Evolutionary conservation across 1,284 basidiomycete species (phyloP).

Genomic region (Taiwanofungus camphoratus): DNA sequence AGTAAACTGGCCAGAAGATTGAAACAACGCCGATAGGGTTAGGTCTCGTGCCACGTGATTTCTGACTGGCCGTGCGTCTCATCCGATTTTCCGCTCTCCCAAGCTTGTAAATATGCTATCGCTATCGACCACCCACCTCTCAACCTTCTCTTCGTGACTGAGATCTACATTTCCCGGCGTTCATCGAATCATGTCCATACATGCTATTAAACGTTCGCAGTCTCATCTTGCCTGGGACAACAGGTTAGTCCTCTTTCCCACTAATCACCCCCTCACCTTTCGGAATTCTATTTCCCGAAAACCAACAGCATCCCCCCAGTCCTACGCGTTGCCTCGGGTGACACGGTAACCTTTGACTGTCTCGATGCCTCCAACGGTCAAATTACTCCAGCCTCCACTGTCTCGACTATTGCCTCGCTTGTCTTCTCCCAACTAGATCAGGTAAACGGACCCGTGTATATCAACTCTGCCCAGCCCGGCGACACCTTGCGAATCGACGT

Average conservation of each 20-base stretch:
- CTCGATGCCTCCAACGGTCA: constrained; percentile 60
- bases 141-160: too few relatives aligned
- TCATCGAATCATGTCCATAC: constrained; percentile 54
- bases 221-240: constrained; percentile 54
- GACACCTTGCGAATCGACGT: constrained; percentile 57
- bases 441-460: constrained; percentile 53
- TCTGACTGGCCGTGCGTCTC: too few relatives aligned
- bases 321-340: constrained; percentile 44
- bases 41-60: too few relatives aligned
- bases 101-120: too few relatives aligned
- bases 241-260: constrained; percentile 31
- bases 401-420: constrained; percentile 31
- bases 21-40: too few relatives aligned
- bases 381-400: constrained; percentile 40
- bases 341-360: constrained; percentile 52
- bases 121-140: too few relatives aligned
- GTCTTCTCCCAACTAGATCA: constrained; percentile 46
- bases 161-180: too few relatives aligned
- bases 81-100: too few relatives aligned
- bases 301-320: constrained; percentile 42
- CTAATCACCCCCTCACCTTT: neutral
- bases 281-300: neutral
- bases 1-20: too few relatives aligned
- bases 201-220: constrained; percentile 44
- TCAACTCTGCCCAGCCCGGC: constrained; percentile 44